Conservation (phyloP, 306 rosid species). For the Glycine latifolia region DNA sequence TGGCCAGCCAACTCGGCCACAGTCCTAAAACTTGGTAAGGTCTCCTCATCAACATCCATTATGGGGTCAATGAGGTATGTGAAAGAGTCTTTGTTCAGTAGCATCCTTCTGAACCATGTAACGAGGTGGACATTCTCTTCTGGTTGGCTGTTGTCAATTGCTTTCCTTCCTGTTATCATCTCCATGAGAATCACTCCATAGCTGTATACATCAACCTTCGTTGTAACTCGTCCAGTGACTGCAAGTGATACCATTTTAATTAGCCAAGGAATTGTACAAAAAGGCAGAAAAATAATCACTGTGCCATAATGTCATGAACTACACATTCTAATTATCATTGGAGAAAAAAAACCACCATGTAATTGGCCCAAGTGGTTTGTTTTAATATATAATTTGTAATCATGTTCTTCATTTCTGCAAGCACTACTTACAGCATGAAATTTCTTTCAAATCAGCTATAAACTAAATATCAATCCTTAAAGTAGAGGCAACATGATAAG, state of each 20-base stretch:
- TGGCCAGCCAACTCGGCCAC: slow-evolving; percentile 87
- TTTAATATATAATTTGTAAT: background rate
- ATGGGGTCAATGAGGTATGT: slow-evolving; percentile 65
- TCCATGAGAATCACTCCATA: slow-evolving; percentile 96
- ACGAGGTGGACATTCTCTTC: slow-evolving; percentile 91
- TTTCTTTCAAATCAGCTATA: slow-evolving; percentile 27
- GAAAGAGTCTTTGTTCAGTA: slow-evolving; percentile 57
- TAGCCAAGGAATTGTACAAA: slow-evolving; percentile 10
- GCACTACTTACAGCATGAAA: slow-evolving; percentile 4
- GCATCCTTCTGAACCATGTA: slow-evolving; percentile 85
- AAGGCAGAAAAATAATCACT: background rate
- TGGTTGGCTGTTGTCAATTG: slow-evolving; percentile 76
- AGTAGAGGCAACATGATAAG: slow-evolving; percentile 6
- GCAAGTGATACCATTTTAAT: slow-evolving; percentile 46
- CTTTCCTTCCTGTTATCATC: slow-evolving; percentile 79
- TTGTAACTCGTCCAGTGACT: slow-evolving; percentile 93
- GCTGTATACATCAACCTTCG: slow-evolving; percentile 88
- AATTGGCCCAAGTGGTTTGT: background rate
- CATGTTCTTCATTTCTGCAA: slow-evolving; percentile 4
- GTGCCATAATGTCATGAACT: slow-evolving; percentile 21
- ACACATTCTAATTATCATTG: background rate
- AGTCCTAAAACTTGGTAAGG: slow-evolving; percentile 55
- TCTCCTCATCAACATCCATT: slow-evolving; percentile 66
- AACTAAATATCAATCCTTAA: slow-evolving; percentile 15
- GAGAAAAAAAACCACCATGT: background rate